phyloP scores from a whole-genome alignment of 805 yeast species.

The Nakazawaea siamensis region DNA sequence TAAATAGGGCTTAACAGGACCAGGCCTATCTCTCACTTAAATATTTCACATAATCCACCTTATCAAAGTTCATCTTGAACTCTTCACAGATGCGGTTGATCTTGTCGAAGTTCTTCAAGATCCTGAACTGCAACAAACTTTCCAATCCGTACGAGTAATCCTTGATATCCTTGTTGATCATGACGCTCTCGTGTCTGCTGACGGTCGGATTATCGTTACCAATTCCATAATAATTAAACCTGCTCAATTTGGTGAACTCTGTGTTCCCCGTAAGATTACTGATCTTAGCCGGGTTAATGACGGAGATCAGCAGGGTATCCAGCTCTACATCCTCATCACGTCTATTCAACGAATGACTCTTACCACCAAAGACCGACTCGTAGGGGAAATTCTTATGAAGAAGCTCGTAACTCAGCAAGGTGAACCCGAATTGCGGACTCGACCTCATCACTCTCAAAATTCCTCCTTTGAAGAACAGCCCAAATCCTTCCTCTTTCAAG shows the following conservation, averaged over 20 bases:
- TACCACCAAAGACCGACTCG: slow-evolving; percentile 24
- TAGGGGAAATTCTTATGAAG: slow-evolving; percentile 76
- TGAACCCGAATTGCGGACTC: slow-evolving; percentile 96
- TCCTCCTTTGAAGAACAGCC: slow-evolving; percentile 93
- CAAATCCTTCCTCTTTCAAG: slow-evolving; percentile 70
- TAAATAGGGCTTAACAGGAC: too few relatives aligned
- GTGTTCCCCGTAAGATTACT: slow-evolving; percentile 8
- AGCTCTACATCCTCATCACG: neutral
- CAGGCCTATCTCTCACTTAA: neutral
- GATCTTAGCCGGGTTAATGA: slow-evolving; percentile 9
- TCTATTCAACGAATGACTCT: neutral
- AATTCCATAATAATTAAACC: slow-evolving; percentile 9
- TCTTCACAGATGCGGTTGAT: slow-evolving; percentile 6
- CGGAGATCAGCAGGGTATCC: neutral
- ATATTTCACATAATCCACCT: slow-evolving; percentile 6
- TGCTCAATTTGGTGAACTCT: slow-evolving; percentile 7
- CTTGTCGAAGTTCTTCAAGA: slow-evolving; percentile 7
- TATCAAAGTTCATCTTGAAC: slow-evolving; percentile 6
- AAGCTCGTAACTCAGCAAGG: slow-evolving; percentile 93
- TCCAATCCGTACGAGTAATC: slow-evolving; percentile 10
- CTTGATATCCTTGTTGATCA: slow-evolving; percentile 7
- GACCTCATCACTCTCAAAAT: slow-evolving; percentile 91
- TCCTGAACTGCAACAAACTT: slow-evolving; percentile 6
- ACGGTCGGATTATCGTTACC: slow-evolving; percentile 1
- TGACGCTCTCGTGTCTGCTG: neutral